Evolutionary conservation across 345 rosid species (phyloP).

Genomic region (Boechera stricta): DNA sequence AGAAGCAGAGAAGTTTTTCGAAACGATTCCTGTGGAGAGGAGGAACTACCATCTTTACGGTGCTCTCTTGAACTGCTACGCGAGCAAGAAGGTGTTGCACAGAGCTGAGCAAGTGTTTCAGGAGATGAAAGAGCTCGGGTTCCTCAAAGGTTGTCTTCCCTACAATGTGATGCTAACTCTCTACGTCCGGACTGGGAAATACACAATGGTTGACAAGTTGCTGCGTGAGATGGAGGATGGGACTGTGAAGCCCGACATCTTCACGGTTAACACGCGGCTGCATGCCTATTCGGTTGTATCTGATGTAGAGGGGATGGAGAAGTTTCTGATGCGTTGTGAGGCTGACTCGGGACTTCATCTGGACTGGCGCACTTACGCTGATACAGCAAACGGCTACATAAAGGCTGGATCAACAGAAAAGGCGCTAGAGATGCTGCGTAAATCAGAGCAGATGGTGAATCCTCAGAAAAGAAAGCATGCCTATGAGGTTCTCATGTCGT

Average conservation of each 20-base stretch:
- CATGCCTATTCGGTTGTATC: conserved; percentile 58
- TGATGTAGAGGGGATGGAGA: conserved; percentile 61
- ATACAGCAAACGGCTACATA: conserved; percentile 54
- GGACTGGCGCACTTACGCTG: conserved; percentile 58
- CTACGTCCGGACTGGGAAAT: conserved; percentile 46
- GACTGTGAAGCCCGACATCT: conserved; percentile 45
- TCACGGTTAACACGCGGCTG: conserved; percentile 53
- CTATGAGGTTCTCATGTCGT: conserved; percentile 54
- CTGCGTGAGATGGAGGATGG: conserved; percentile 63
- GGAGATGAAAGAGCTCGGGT: conserved; percentile 49
- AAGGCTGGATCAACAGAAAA: conserved; percentile 58
- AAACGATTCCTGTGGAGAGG: conserved; percentile 33
- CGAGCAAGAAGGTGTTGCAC: conserved; percentile 43
- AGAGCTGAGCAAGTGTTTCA: conserved; percentile 55
- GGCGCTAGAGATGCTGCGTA: conserved; percentile 53
- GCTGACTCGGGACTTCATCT: conserved; percentile 42
- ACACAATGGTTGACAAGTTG: conserved; percentile 52
- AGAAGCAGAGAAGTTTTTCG: conserved; percentile 55
- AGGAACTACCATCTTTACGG: conserved; percentile 53
- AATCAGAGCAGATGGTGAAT: conserved; percentile 46
- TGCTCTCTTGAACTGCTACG: conserved; percentile 61
- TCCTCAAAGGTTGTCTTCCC: conserved; percentile 38
- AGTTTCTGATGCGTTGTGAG: conserved; percentile 56
- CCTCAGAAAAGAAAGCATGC: conserved; percentile 35
- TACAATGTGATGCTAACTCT: conserved; percentile 69